Conservation (phyloP, 2,329 filamentous ascomycete species). For the Cordyceps militaris region DNA sequence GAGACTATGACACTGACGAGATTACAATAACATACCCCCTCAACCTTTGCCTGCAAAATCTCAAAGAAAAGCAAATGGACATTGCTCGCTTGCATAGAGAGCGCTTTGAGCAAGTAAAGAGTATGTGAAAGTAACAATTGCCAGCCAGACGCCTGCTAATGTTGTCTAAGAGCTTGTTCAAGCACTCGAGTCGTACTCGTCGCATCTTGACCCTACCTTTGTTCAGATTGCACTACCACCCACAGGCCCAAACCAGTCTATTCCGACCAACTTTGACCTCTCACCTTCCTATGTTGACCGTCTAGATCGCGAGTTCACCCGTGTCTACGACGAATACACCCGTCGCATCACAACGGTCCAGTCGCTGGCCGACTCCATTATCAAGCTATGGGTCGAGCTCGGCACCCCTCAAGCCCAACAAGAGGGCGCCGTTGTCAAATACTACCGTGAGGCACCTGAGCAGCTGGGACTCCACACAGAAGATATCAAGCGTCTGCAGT, state of each 20-base stretch:
- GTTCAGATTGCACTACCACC: constrained; percentile 80
- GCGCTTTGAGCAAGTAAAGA: constrained; percentile 91
- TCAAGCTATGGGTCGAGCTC: constrained; percentile 91
- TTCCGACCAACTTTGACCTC: constrained; percentile 84
- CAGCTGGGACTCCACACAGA: constrained; percentile 88
- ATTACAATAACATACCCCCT: constrained; percentile 78
- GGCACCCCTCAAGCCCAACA: constrained; percentile 92
- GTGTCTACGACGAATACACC: constrained; percentile 94
- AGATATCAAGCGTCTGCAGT: constrained; percentile 65
- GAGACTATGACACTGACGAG: constrained; percentile 60
- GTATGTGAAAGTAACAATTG: constrained; percentile 41
- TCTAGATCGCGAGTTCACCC: constrained; percentile 84
- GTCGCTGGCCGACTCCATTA: constrained; percentile 71
- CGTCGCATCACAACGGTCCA: constrained; percentile 72
- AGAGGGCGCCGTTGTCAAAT: constrained; percentile 78
- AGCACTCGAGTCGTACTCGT: constrained; percentile 92
- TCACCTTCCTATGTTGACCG: constrained; percentile 80
- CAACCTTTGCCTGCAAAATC: constrained; percentile 64
- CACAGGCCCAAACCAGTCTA: constrained; percentile 64
- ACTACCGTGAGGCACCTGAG: constrained; percentile 84
- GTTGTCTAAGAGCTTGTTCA: constrained; percentile 73
- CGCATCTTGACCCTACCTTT: constrained; percentile 85
- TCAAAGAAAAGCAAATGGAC: constrained; percentile 81
- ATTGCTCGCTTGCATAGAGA: constrained; percentile 80
- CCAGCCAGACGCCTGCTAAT: background rate